Evolutionary conservation across 148 eudicot species (phyloP).

Genomic region (Persicaria maculosa): DNA sequence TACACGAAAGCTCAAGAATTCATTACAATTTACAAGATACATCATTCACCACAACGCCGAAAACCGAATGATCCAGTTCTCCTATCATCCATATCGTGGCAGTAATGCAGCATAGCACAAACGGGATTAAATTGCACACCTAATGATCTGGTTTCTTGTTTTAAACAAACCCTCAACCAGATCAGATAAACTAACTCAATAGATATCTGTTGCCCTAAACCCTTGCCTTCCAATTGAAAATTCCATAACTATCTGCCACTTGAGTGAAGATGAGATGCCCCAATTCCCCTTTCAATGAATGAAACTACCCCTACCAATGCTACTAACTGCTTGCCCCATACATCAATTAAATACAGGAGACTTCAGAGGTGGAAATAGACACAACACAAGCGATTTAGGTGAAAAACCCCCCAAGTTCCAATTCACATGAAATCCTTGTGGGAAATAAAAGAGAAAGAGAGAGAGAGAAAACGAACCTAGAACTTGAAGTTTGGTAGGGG

Average conservation of each 20-base stretch:
- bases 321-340: neutral
- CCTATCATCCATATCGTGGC: neutral
- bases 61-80: neutral
- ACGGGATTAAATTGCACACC: neutral
- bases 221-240: neutral
- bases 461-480: neutral
- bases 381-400: neutral
- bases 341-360: neutral
- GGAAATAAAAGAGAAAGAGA: neutral
- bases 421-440: slow-evolving; percentile 4
- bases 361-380: neutral
- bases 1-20: neutral
- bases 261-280: neutral
- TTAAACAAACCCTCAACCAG: neutral
- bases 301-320: neutral
- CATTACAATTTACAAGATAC: neutral
- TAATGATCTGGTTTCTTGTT: slow-evolving; percentile 3
- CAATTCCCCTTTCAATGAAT: neutral
- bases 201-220: neutral
- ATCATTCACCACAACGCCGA: neutral
- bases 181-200: neutral
- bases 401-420: neutral
- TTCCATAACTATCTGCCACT: neutral
- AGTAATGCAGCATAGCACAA: neutral
- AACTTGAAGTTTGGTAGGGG: neutral